These are phyloP conservation scores for Austroboletus festivus DNA, from an alignment of 768 basidiomycete genomes.

Conservation along the genomic window DNA sequence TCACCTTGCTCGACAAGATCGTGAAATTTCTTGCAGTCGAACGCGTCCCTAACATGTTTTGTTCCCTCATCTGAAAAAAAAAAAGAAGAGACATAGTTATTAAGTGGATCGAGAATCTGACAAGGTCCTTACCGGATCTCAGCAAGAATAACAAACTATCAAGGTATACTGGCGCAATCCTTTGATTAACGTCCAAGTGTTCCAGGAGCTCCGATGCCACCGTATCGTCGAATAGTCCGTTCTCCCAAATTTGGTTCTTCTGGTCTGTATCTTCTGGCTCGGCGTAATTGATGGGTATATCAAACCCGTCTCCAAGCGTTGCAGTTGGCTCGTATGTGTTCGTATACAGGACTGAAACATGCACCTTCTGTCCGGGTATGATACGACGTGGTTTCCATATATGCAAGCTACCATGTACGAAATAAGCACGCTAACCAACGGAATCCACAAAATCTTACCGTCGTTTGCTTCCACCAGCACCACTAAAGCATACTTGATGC, in stretches of 20 bases:
- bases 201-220: constrained; percentile 13
- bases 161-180: constrained; percentile 18
- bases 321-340: constrained; percentile 20
- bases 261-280: constrained; percentile 3
- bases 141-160: constrained; percentile 21
- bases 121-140: constrained; percentile 14
- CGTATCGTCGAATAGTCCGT: constrained; percentile 18
- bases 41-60: constrained; percentile 15
- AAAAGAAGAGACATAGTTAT: too few species aligned
- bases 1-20: constrained; percentile 8
- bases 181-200: constrained; percentile 10
- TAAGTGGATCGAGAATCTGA: too few species aligned
- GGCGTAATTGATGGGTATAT: constrained; percentile 11
- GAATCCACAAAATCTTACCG: constrained; percentile 9
- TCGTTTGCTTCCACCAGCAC: constrained; percentile 11
- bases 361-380: constrained; percentile 26
- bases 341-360: constrained; percentile 22
- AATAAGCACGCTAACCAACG: not conserved
- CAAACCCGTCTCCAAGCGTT: constrained; percentile 22
- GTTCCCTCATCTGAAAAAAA: constrained; percentile 17
- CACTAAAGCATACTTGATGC: constrained; percentile 21
- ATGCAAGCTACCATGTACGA: constrained; percentile 10
- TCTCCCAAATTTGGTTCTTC: constrained; percentile 18
- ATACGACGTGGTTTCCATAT: constrained; percentile 23
- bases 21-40: constrained; percentile 10